Percentiles rank a stretch among this genome's conserved stretches.
These are phyloP conservation scores for Mucor indicus DNA, from an alignment of 371 early-diverging fungal species.

Conservation along the genomic window DNA sequence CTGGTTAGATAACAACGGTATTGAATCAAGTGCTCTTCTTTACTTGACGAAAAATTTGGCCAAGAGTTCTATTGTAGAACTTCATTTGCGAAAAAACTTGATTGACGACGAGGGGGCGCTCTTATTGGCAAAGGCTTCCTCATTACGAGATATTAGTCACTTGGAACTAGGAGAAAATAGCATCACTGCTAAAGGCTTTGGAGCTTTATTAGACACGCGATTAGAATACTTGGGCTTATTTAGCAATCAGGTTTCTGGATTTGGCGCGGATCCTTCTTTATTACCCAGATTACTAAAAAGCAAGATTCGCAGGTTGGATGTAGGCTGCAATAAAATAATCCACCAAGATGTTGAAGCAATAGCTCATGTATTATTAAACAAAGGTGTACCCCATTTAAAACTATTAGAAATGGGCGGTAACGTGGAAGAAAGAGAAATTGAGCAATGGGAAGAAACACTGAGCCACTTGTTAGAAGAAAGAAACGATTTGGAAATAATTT, in stretches of 20 bases:
- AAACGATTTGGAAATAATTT: slow-evolving; percentile 23
- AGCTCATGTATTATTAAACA: slow-evolving; percentile 38
- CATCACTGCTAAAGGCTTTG: slow-evolving; percentile 44
- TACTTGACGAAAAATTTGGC: slow-evolving; percentile 15
- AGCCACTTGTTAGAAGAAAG: slow-evolving; percentile 20
- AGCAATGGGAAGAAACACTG: slow-evolving; percentile 48
- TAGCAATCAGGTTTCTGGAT: slow-evolving; percentile 43
- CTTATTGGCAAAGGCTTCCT: slow-evolving; percentile 26
- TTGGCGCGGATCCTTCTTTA: slow-evolving; percentile 34
- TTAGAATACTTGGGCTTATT: slow-evolving; percentile 51
- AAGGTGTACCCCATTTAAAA: slow-evolving; percentile 43
- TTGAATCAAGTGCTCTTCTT: slow-evolving; percentile 29
- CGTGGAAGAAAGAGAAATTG: slow-evolving; percentile 39
- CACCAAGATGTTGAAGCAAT: slow-evolving; percentile 46
- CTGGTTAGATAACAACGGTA: slow-evolving; percentile 51
- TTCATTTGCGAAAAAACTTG: slow-evolving; percentile 50
- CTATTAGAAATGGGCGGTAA: slow-evolving; percentile 63
- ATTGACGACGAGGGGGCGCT: slow-evolving; percentile 51
- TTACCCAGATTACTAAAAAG: slow-evolving; percentile 32
- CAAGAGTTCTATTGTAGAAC: slow-evolving; percentile 23
- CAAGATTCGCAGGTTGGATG: slow-evolving; percentile 39
- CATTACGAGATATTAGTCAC: slow-evolving; percentile 9
- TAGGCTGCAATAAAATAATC: slow-evolving; percentile 55
- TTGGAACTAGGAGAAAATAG: slow-evolving; percentile 54
- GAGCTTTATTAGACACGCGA: slow-evolving; percentile 27